A percentile compares a stretch with the other conserved stretches of the same genome.
These are phyloP conservation scores for Saturnispora galanensis DNA, from an alignment of 805 yeast genomes.

Conservation along the genomic window DNA sequence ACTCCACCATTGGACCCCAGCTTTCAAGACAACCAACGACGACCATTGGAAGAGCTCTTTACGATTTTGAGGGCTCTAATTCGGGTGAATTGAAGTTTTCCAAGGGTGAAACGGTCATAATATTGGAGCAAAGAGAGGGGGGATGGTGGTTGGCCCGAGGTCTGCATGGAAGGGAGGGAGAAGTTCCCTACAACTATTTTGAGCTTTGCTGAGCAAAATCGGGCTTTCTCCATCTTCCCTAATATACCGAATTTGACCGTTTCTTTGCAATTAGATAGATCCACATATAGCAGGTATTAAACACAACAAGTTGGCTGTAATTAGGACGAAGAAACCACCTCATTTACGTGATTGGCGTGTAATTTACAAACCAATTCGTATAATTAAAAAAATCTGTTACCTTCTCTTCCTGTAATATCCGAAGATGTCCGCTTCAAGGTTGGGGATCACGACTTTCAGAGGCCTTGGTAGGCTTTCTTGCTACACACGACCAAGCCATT, in stretches of 20 bases:
- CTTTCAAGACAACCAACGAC: conserved; percentile 17
- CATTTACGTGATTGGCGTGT: too few relatives aligned
- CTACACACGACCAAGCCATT: not conserved
- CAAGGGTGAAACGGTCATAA: conserved; percentile 33
- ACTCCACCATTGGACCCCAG: too few relatives aligned
- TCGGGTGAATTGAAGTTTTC: conserved; percentile 34
- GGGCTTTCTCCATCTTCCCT: not conserved
- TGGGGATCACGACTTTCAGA: conserved; percentile 6
- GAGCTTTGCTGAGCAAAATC: conserved; percentile 5
- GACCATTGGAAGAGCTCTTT: conserved; percentile 28
- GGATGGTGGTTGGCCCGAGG: conserved; percentile 44
- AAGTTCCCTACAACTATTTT: conserved; percentile 37
- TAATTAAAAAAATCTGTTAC: conserved; percentile 2
- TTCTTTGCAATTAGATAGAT: too few relatives aligned
- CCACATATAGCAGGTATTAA: not conserved
- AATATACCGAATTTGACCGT: not conserved
- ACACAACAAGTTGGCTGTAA: not conserved
- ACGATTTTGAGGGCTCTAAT: conserved; percentile 28
- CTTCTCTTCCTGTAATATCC: conserved; percentile 7
- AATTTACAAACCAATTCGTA: not conserved
- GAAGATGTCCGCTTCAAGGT: conserved; percentile 4
- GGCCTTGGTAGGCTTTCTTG: not conserved
- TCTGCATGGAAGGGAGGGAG: conserved; percentile 30
- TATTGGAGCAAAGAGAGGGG: conserved; percentile 28
- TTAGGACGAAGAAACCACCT: not conserved